Conservation (phyloP, 345 rosid genomes). For the Ceriops zippeliana region DNA sequence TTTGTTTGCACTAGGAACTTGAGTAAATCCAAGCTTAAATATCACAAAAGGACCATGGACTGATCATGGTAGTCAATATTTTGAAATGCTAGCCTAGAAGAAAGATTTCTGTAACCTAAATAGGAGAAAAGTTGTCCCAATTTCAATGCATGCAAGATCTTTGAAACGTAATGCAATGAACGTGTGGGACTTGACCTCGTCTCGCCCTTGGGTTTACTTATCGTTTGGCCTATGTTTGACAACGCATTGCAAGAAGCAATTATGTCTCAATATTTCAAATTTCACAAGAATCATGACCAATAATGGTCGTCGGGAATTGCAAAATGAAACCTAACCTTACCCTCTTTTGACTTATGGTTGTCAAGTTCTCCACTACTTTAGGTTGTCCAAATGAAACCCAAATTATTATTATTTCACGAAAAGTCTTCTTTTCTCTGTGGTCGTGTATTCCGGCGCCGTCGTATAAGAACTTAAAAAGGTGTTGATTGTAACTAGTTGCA, state of each 20-base stretch:
- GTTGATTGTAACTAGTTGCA: no score
- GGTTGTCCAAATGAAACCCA: not conserved
- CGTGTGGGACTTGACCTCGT: not conserved
- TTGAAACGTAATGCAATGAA: slow-evolving; percentile 30
- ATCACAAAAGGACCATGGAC: slow-evolving; percentile 7
- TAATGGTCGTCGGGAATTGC: not conserved
- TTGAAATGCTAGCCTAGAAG: slow-evolving; percentile 12
- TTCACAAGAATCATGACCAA: not conserved
- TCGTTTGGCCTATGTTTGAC: no score
- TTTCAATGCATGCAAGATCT: slow-evolving; percentile 4
- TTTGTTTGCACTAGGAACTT: slow-evolving; percentile 13
- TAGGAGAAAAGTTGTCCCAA: not conserved
- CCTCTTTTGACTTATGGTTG: no score
- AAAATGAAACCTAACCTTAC: not conserved
- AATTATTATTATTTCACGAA: not conserved
- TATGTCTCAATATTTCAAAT: no score
- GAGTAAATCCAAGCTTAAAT: not conserved
- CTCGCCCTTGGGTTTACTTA: not conserved
- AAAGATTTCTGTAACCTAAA: slow-evolving; percentile 15
- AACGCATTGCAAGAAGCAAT: no score
- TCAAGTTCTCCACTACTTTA: no score
- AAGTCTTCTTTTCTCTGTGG: not conserved
- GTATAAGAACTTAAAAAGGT: no score
- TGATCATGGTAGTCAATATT: slow-evolving; percentile 24
- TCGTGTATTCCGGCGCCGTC: no score